Conservation (phyloP, 371 early-diverging fungal genomes). For the Globomyces sp. region DNA sequence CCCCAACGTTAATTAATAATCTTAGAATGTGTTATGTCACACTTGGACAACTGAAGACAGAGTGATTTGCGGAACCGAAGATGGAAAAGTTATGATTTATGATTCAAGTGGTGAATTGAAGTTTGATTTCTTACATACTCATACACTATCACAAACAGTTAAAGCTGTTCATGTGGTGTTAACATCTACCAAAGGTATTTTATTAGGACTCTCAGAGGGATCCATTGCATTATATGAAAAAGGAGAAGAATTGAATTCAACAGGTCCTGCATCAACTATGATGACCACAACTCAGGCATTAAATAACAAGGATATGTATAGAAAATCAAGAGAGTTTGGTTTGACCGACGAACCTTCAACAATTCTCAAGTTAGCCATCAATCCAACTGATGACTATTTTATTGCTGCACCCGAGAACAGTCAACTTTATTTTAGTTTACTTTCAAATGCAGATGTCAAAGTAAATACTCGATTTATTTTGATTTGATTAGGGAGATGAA, state of each 20-base stretch:
- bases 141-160: slow-evolving; percentile 3
- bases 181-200: slow-evolving; percentile 41
- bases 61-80: slow-evolving; percentile 43
- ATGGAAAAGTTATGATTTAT: slow-evolving; percentile 42
- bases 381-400: slow-evolving; percentile 45
- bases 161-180: slow-evolving; percentile 28
- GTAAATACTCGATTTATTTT: too few species aligned
- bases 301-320: slow-evolving; percentile 30
- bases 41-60: slow-evolving; percentile 45
- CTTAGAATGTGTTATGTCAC: slow-evolving; percentile 37
- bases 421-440: slow-evolving; percentile 36
- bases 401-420: slow-evolving; percentile 37
- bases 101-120: slow-evolving; percentile 46
- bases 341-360: slow-evolving; percentile 34
- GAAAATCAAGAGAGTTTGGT: slow-evolving; percentile 25
- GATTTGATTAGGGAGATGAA: slow-evolving; percentile 34
- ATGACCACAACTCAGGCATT: background rate
- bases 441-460: slow-evolving; percentile 45
- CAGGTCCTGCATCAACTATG: background rate
- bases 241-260: slow-evolving; percentile 28
- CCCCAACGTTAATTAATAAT: slow-evolving; percentile 14
- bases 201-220: slow-evolving; percentile 37
- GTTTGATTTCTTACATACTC: slow-evolving; percentile 28
- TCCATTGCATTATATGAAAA: slow-evolving; percentile 36
- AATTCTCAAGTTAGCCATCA: slow-evolving; percentile 42